A percentile compares a stretch with the other conserved stretches of the same genome.
phyloP scores from a whole-genome alignment of 176 grass and related monocot species.

The Tillandsia leiboldiana region DNA sequence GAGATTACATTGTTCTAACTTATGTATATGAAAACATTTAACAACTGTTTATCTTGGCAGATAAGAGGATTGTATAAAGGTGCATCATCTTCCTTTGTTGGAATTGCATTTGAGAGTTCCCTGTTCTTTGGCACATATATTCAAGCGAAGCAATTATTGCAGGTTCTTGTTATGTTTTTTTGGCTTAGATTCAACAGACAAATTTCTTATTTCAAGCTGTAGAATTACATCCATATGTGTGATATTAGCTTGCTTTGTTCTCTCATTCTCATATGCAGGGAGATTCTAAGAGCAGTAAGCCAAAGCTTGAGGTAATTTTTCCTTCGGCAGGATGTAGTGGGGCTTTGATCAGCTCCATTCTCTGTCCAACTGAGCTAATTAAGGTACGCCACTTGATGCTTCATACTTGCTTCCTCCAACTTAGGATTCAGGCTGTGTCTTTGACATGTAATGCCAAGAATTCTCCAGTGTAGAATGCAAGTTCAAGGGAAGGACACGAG shows the following conservation, averaged over 20 bases:
- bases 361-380: constrained; percentile 78
- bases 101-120: constrained; percentile 87
- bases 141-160: constrained; percentile 66
- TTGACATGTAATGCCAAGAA: constrained; percentile 52
- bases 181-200: not conserved
- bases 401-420: not conserved
- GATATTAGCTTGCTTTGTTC: not conserved
- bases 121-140: constrained; percentile 88
- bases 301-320: constrained; percentile 71
- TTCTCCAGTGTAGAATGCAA: constrained; percentile 99
- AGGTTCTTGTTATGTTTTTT: constrained; percentile 34
- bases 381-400: constrained; percentile 39
- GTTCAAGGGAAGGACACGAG: constrained; percentile 77
- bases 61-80: constrained; percentile 84
- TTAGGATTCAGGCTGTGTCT: not conserved
- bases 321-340: constrained; percentile 74
- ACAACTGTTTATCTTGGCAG: constrained; percentile 42
- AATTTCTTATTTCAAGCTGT: not conserved
- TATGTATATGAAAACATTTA: not conserved
- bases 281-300: constrained; percentile 43
- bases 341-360: constrained; percentile 77
- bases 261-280: constrained; percentile 38
- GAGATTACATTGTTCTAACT: not conserved
- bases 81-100: constrained; percentile 88
- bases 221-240: not conserved